Evolutionary conservation across 352 stramenopile genomes (phyloP), one percentile per base, ranked within the genome.

Genomic region (Phytophthora ohioensis): DNA sequence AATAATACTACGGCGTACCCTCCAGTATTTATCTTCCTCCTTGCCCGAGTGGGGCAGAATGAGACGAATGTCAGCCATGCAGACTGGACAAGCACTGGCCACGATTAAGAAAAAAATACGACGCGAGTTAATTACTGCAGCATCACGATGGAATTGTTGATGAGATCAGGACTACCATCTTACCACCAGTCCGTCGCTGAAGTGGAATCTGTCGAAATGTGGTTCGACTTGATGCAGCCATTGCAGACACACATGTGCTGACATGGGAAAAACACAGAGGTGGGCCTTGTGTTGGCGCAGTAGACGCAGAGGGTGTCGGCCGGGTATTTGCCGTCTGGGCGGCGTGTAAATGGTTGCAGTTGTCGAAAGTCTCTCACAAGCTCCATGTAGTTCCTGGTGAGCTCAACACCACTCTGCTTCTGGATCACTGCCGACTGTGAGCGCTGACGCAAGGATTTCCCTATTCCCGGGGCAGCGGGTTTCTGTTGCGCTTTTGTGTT

Each of bases 161-260:
- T 27, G 21, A 27, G 21, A 27, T 27, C 21, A 27, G 21, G 21
- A 27, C 31, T 7, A 17, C 6, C 39, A 43, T 30, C 46, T 34
- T 76, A 89, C 81, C 69, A 75, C 79, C 77, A 84, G n/a, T 73
- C 52, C 3, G 45, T 41, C 8, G 67, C 31, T 5, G 72, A 57
- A 2, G 64, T 51, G 15, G 64, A 64, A 42, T 83, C 64, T 1
- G 70, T 58, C 13, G 64, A 76, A 39, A 90, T 88, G 32, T 80
- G 47, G 49, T 88, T 75, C 6, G 66, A 49, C 6, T 73, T 43
- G 52, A 90, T 76, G 69, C 85, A 91, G 17, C 64, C 52, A 38
- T 89, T 76, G 69, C 85, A 92, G 13, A 87, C 79, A 58, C 81
- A 89, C 65, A 84, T 79, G 73, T 92, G 85, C 66, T 91, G 78